Evolutionary conservation across 768 basidiomycete species (phyloP).

Genomic region (Hysterangium stoloniferum): DNA sequence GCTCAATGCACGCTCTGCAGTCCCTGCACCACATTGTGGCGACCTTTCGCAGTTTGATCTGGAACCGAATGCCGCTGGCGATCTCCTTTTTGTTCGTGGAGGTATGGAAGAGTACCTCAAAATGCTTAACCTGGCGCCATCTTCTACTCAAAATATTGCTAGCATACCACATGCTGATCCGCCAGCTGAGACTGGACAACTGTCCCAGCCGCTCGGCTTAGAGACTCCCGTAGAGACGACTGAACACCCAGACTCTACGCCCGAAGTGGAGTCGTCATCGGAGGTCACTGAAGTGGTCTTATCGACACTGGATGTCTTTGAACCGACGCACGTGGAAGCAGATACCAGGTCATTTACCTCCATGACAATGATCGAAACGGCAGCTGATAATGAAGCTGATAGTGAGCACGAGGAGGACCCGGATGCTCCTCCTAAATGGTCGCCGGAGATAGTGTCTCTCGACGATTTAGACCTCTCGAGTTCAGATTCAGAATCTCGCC

Average conservation of each 20-base stretch:
- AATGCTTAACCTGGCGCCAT: slow-evolving; percentile 36
- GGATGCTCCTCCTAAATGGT: slow-evolving; percentile 25
- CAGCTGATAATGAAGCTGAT: not conserved
- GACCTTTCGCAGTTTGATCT: slow-evolving; percentile 67
- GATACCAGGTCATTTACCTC: not conserved
- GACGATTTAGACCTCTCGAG: slow-evolving; percentile 80
- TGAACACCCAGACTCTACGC: no score
- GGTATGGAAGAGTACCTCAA: slow-evolving; percentile 62
- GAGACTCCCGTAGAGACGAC: not conserved
- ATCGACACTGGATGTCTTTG: not conserved
- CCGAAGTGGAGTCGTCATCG: not conserved
- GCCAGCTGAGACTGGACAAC: not conserved
- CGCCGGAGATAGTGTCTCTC: slow-evolving; percentile 68
- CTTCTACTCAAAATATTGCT: slow-evolving; percentile 13
- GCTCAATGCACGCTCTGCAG: slow-evolving; percentile 24
- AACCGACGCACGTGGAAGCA: not conserved
- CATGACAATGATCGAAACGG: not conserved
- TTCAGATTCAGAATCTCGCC: slow-evolving; percentile 44
- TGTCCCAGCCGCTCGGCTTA: not conserved
- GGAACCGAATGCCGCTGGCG: slow-evolving; percentile 50
- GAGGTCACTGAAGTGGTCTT: not conserved
- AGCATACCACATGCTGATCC: not conserved
- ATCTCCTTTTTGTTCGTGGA: slow-evolving; percentile 51
- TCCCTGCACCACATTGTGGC: slow-evolving; percentile 18
- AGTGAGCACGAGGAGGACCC: not conserved